Evolutionary conservation across 2,329 filamentous ascomycete species (phyloP), one percentile per base, ranked within the genome.

Genomic region (Penicillium expansum): DNA sequence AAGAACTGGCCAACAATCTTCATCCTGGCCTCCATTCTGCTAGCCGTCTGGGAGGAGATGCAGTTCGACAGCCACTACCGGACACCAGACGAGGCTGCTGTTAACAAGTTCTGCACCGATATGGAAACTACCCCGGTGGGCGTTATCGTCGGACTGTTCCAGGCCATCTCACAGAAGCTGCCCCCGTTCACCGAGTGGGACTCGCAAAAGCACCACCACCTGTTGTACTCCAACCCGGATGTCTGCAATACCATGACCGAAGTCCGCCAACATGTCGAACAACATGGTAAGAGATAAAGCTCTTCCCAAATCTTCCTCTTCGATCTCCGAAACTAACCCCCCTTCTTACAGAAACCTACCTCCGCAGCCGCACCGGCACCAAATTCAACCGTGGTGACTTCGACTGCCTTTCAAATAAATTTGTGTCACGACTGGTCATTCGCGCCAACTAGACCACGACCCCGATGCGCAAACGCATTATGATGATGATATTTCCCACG

Each of bases 1-100:
- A 97, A 96, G 86, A 96, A 97, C 80, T 97, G 93, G 93, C 93
- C 93, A 2, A 97, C 92, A 48, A 97, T 97, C 74, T 97, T 97
- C 83, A 95, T 97, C 85, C 83, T 97, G 55, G 93, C 92, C 10
- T 92, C 91, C 5, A 94, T 97, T 62, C 85, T 97, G 33, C 83
- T 97, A 47, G 91, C 91, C 11, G 91, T 97, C 20, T 97, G 93
- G 93, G 93, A 97, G 75, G 89, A 96, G 82, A 97, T 97, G 86
- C 92, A 97, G 75, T 97, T 97, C 71, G 93, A 97, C 78, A 95
- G 90, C 82, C 91, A 96, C 78, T 97, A 96, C 82, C 89, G 93
- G 51, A 88, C 95, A 4, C 91, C 90, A 5, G 92, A 97, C 73
- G 83, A 89, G 52, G 82, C 84, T 48, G 89, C 89, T 5, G 92